These are phyloP conservation scores for Candida coleopterorum DNA, from an alignment of 805 yeast species.

Conservation along the genomic window DNA sequence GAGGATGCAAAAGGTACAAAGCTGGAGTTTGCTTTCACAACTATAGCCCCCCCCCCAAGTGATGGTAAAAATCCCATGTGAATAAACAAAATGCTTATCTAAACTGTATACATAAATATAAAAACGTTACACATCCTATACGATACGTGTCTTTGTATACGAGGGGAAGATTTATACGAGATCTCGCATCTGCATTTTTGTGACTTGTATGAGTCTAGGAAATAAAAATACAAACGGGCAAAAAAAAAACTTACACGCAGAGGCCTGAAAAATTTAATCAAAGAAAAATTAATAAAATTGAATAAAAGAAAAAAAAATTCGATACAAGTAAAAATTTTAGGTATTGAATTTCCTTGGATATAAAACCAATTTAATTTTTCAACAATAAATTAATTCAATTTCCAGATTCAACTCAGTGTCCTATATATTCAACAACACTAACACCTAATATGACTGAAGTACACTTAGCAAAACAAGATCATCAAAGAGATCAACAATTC, in stretches of 20 bases:
- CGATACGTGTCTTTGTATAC: not conserved
- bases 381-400: not conserved
- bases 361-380: not conserved
- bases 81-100: too few relatives aligned
- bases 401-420: slow-evolving; percentile 9
- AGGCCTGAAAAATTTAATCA: not conserved
- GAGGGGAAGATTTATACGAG: slow-evolving; percentile 1
- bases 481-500: slow-evolving; percentile 61
- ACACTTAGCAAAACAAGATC: slow-evolving; percentile 45
- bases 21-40: too few relatives aligned
- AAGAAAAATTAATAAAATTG: too few relatives aligned
- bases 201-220: slow-evolving; percentile 1
- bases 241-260: slow-evolving; percentile 2
- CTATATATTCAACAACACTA: not conserved
- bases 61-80: too few relatives aligned
- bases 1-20: too few relatives aligned
- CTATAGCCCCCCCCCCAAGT: too few relatives aligned
- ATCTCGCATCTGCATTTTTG: slow-evolving; percentile 1
- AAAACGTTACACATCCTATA: too few relatives aligned
- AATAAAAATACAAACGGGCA: too few relatives aligned
- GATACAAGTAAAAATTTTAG: not conserved
- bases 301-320: not conserved
- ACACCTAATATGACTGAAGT: slow-evolving; percentile 6
- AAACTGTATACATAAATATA: too few relatives aligned
- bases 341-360: not conserved